These are phyloP conservation scores for Boechera stricta DNA, from an alignment of 345 rosid species.

Conservation along the genomic window DNA sequence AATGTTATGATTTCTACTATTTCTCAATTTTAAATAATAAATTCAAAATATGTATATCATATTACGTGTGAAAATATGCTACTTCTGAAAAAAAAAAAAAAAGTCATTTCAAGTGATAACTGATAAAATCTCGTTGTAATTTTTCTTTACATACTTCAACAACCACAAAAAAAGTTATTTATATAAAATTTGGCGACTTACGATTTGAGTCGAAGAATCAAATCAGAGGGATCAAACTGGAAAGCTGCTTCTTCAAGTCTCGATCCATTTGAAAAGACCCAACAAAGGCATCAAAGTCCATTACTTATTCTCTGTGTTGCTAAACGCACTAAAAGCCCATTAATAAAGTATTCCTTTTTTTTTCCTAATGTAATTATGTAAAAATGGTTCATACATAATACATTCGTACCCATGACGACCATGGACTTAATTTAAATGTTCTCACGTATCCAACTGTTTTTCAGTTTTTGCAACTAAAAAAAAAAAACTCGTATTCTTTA, in stretches of 20 bases:
- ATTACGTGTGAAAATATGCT: not conserved
- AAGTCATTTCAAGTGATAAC: not conserved
- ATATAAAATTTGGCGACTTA: too few species aligned
- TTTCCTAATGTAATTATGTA: conserved; percentile 6
- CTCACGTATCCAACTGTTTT: too few species aligned
- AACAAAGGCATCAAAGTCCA: conserved; percentile 30
- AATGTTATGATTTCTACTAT: not conserved
- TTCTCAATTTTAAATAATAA: not conserved
- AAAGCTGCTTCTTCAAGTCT: not conserved
- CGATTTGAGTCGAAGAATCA: conserved; percentile 13
- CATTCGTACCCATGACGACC: conserved; percentile 35
- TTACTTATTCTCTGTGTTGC: conserved; percentile 10
- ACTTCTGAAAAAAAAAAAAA: not conserved
- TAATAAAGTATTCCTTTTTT: not conserved
- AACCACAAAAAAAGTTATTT: too few species aligned
- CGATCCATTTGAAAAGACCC: conserved; percentile 41
- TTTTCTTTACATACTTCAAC: too few species aligned
- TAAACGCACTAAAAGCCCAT: conserved; percentile 32
- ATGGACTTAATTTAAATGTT: not conserved
- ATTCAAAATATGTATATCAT: too few species aligned
- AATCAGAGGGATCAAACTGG: not conserved
- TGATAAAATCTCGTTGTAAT: not conserved
- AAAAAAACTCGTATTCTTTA: too few species aligned
- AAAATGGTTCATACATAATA: conserved; percentile 13
- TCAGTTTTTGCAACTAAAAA: too few species aligned